These are phyloP conservation scores for Pestalotiopsis fici DNA, from an alignment of 2,329 filamentous ascomycete species.

Conservation along the genomic window DNA sequence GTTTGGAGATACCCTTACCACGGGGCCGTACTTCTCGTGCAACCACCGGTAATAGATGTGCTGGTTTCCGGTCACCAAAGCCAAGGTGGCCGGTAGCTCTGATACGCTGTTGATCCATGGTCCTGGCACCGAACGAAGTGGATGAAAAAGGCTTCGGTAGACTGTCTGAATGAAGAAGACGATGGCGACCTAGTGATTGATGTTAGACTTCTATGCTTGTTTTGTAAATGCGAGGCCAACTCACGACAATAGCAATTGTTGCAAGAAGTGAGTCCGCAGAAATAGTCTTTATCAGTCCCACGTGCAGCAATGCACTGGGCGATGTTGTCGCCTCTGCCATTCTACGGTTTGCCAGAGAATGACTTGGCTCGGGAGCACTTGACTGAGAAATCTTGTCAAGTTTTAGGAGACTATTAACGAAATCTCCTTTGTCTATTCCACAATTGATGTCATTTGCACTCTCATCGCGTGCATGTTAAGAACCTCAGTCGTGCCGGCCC, in stretches of 20 bases:
- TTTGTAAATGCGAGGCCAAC: neutral
- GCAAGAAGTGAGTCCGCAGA: neutral
- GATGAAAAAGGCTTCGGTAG: conserved; percentile 20
- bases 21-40: conserved; percentile 28
- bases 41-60: conserved; percentile 22
- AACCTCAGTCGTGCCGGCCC: no score
- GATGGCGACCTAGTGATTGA: neutral
- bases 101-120: conserved; percentile 24
- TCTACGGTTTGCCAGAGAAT: no score
- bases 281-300: neutral
- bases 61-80: conserved; percentile 23
- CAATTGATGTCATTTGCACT: no score
- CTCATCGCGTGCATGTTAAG: no score
- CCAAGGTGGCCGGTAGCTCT: conserved; percentile 19
- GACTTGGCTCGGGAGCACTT: no score
- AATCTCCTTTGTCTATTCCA: no score
- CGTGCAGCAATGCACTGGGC: no score
- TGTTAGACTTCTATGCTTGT: neutral
- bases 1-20: conserved; percentile 25
- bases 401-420: no score
- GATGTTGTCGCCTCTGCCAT: no score
- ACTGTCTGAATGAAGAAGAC: conserved; percentile 8
- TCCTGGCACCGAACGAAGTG: conserved; percentile 22
- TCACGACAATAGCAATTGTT: neutral
- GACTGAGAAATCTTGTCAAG: no score